A percentile compares a stretch with the other conserved stretches of the same genome.
These are phyloP conservation scores for Aspergillus fijiensis DNA, from an alignment of 2,329 filamentous ascomycete species.

Conservation along the genomic window DNA sequence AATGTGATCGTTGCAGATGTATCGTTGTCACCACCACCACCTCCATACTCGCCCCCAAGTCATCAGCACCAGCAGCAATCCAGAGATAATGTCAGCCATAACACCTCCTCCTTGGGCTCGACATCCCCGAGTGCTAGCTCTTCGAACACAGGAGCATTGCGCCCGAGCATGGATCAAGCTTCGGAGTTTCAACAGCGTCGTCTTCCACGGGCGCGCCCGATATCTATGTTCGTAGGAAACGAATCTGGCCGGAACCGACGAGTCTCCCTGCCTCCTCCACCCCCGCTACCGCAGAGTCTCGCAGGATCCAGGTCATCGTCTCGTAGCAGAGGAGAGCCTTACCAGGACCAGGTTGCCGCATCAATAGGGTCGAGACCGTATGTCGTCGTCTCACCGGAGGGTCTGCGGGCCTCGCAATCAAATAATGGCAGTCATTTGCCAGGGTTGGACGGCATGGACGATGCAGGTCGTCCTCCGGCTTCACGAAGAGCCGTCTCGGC, in stretches of 20 bases:
- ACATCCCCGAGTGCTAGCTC: conserved; percentile 19
- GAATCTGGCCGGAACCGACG: conserved; percentile 30
- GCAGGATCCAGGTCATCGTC: conserved; percentile 36
- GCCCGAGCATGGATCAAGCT: conserved; percentile 20
- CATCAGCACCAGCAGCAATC: conserved; percentile 22
- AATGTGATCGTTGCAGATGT: conserved; percentile 24
- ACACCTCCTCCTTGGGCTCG: conserved; percentile 17
- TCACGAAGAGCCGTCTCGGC: conserved; percentile 48
- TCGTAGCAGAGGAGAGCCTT: conserved; percentile 29
- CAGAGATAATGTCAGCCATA: conserved; percentile 19
- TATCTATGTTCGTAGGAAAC: conserved; percentile 31
- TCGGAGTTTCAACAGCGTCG: conserved; percentile 27
- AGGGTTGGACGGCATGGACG: conserved; percentile 21
- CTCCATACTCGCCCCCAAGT: conserved; percentile 41
- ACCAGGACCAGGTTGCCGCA: conserved; percentile 22
- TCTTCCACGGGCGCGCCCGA: conserved; percentile 31
- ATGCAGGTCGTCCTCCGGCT: conserved; percentile 35
- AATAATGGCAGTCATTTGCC: conserved; percentile 15
- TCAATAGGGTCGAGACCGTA: conserved; percentile 21
- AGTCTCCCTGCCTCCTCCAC: conserved; percentile 37
- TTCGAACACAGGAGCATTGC: conserved; percentile 18
- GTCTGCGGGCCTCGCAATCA: conserved; percentile 20
- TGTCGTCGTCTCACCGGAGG: conserved; percentile 24
- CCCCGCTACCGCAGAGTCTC: conserved; percentile 33
- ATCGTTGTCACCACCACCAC: conserved; percentile 36